These are phyloP conservation scores for Zygoascus meyerae DNA, from an alignment of 1,139 yeast genomes.

Conservation along the genomic window DNA sequence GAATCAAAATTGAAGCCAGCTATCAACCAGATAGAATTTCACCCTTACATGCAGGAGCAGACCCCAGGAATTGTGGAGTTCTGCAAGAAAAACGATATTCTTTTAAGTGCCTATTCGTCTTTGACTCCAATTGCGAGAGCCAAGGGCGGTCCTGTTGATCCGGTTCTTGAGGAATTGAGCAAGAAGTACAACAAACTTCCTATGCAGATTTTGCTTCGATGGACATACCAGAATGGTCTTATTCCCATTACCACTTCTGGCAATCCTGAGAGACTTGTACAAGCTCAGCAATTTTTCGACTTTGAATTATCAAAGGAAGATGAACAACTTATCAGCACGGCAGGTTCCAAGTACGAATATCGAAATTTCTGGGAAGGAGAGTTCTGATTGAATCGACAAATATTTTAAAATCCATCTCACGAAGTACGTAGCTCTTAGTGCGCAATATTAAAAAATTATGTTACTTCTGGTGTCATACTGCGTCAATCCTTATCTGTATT, in stretches of 20 bases:
- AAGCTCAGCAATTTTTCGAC: conserved; percentile 49
- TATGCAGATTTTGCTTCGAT: conserved; percentile 61
- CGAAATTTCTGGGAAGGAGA: conserved; percentile 3
- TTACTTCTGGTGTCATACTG: too few relatives aligned
- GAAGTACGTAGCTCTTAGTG: too few relatives aligned
- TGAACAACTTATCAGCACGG: conserved; percentile 36
- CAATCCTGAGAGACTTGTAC: conserved; percentile 50
- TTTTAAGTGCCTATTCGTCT: conserved; percentile 65
- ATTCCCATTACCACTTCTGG: conserved; percentile 71
- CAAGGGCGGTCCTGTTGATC: conserved; percentile 47
- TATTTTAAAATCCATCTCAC: too few relatives aligned
- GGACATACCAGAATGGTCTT: conserved; percentile 57
- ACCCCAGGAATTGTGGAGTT: conserved; percentile 60
- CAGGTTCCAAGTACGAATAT: conserved; percentile 14
- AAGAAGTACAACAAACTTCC: conserved; percentile 51
- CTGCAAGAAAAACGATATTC: conserved; percentile 46
- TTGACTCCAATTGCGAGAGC: conserved; percentile 33
- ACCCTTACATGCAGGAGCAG: conserved; percentile 64
- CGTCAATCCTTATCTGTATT: too few relatives aligned
- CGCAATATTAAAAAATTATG: too few relatives aligned
- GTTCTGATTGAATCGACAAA: too few relatives aligned
- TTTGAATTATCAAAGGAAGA: conserved; percentile 51
- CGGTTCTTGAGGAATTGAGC: conserved; percentile 32
- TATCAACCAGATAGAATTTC: conserved; percentile 66
- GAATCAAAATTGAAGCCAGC: conserved; percentile 48